Evolutionary conservation across 352 stramenopile species (phyloP).

Genomic region (Pythium brachiatum): DNA sequence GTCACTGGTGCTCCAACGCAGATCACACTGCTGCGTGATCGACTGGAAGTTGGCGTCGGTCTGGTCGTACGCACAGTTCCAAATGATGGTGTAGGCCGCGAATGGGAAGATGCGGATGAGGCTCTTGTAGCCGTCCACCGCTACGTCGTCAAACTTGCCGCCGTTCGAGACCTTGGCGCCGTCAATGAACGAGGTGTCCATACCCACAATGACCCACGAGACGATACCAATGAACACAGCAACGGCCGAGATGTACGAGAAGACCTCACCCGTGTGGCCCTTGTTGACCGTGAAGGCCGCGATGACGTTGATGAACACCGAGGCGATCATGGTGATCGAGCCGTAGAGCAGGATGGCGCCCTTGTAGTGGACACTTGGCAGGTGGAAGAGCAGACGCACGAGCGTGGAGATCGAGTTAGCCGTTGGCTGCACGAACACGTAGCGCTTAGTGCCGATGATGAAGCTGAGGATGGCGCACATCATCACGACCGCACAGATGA

Average conservation of each 20-base stretch:
- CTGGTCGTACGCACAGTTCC: conserved; percentile 63
- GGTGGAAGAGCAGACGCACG: conserved; percentile 35
- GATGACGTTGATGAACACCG: conserved; percentile 54
- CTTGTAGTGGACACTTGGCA: conserved; percentile 27
- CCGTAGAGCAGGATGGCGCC: conserved; percentile 40
- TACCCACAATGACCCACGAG: conserved; percentile 45
- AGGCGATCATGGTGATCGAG: conserved; percentile 35
- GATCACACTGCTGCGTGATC: conserved; percentile 66
- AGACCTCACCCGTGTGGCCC: conserved; percentile 33
- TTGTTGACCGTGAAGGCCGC: conserved; percentile 46
- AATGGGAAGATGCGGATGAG: conserved; percentile 57
- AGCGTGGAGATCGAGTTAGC: conserved; percentile 44
- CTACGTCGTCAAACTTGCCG: conserved; percentile 35
- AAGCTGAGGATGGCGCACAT: conserved; percentile 40
- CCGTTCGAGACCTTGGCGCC: conserved; percentile 37
- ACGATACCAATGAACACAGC: conserved; percentile 35
- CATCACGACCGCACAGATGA: conserved; percentile 49
- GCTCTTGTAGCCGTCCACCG: conserved; percentile 51
- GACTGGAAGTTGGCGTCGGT: conserved; percentile 63
- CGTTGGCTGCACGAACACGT: conserved; percentile 43
- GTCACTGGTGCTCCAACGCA: conserved; percentile 36
- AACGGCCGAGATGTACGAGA: conserved; percentile 49
- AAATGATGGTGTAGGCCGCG: conserved; percentile 58
- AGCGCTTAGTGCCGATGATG: conserved; percentile 39
- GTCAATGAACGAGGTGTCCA: conserved; percentile 48